A percentile compares a stretch with the other conserved stretches of the same genome.
Evolutionary conservation across 2,329 filamentous ascomycete species (phyloP).

Genomic region (Penicillium decumbens): DNA sequence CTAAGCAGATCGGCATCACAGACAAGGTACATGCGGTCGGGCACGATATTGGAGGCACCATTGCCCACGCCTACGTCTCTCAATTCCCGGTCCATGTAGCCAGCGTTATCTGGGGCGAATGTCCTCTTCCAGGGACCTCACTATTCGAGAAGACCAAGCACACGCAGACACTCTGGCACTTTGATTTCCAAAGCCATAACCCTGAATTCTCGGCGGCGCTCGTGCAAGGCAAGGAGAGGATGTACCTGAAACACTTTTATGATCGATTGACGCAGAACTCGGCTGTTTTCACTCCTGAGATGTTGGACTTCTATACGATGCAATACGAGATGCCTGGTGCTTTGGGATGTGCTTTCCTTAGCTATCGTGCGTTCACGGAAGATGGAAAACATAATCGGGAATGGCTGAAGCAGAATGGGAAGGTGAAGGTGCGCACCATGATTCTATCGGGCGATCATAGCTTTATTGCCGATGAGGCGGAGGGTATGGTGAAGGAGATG

Average conservation of each 20-base stretch:
- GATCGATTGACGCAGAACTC: neutral
- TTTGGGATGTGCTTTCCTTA: neutral
- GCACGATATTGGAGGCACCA: neutral
- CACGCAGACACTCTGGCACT: neutral
- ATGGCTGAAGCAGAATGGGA: neutral
- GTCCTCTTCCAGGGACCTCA: neutral
- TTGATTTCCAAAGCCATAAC: neutral
- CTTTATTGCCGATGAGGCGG: neutral
- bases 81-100: neutral
- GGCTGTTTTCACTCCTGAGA: neutral
- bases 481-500: neutral
- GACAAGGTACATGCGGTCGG: neutral
- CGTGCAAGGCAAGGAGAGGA: neutral
- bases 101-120: neutral
- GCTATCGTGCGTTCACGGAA: neutral
- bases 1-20: neutral
- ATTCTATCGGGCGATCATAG: neutral
- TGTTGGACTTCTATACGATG: neutral
- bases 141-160: neutral
- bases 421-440: neutral
- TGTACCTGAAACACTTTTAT: slow-evolving; percentile 1
- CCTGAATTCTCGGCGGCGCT: neutral
- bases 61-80: neutral
- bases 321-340: neutral
- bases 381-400: neutral